These are phyloP conservation scores for Arbutus unedo DNA, from an alignment of 148 eudicot genomes.

Conservation along the genomic window DNA sequence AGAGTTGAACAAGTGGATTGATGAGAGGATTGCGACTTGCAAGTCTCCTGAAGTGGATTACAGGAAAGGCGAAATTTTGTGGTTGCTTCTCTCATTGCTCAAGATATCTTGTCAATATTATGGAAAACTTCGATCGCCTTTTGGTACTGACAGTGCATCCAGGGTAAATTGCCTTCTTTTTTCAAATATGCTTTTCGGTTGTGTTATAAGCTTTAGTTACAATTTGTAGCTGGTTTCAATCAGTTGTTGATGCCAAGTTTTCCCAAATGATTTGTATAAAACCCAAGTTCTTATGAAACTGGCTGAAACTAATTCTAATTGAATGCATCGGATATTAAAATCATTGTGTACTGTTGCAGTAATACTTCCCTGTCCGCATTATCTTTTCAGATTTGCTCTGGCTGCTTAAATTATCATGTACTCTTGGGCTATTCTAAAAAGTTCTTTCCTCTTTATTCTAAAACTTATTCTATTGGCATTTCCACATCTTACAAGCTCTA, in stretches of 20 bases:
- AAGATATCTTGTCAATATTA: conserved; percentile 88
- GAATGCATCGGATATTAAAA: not conserved
- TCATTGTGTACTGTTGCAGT: not conserved
- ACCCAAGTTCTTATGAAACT: not conserved
- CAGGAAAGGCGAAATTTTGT: conserved; percentile 51
- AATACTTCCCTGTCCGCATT: not conserved
- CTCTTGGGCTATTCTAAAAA: not conserved
- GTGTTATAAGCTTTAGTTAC: not conserved
- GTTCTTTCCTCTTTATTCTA: not conserved
- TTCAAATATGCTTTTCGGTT: not conserved
- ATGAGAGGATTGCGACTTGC: conserved; percentile 53
- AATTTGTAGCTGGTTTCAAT: conserved; percentile 3
- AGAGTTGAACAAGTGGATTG: conserved; percentile 86
- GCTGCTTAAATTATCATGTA: not conserved
- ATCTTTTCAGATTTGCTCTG: not conserved
- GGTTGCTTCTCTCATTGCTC: conserved; percentile 80
- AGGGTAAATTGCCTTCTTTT: conserved; percentile 42
- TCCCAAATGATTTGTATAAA: not conserved
- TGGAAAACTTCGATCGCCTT: conserved; percentile 91
- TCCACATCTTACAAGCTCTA: not conserved
- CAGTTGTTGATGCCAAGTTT: conserved; percentile 5
- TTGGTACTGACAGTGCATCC: conserved; percentile 55
- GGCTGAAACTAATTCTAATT: not conserved
- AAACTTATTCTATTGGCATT: not conserved
- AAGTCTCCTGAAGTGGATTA: conserved; percentile 32